Evolutionary conservation across 2,329 filamentous ascomycete species (phyloP), one percentile per base, ranked within the genome.

Genomic region (Albophoma yamanashiensis): DNA sequence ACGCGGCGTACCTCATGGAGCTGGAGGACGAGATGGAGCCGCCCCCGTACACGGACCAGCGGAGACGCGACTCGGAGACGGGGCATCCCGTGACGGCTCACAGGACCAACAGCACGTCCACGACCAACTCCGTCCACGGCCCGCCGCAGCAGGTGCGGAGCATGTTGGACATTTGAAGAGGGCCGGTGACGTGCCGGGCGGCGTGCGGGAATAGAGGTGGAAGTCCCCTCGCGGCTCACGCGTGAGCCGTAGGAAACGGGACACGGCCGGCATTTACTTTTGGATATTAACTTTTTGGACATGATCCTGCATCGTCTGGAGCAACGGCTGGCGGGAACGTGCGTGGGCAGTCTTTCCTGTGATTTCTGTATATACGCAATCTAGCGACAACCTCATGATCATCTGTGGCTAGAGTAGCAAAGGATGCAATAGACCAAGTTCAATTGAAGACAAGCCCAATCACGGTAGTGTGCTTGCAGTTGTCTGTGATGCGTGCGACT

Each of bases 71-170:
- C 14, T 59, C 64, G 69, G 67, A 61, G 70, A 63, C 56, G 63
- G 59, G 62, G 61, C 22, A 63, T 58, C 31, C 65, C 71, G 36
- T 68, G 71, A 20, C 67, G 65, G 71, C 68, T 14, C 73, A 72
- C 38, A 74, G 80, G 55, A 79, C 76, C 58, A 70, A 74, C 50
- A 82, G 80, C 63, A 73, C 74, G 1, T 75, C 70, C 55, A 81
- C 81, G 42, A 72, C 71, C n/a, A 69, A 75, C 55, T 83, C 80
- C 6, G 70, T 79, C 15, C 73, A 68, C 8, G 74, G 69, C n/a
- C 77, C 76, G 59, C 80, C 81, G n/a, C 80, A 83, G 67, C 77
- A 82, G 65, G 71, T 84, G 7, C 75, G 73, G 65, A 85, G 82
- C 67, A 85, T 85, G 82, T 64, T 85, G 65, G 82, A 85, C 65